Base-by-base conservation (phyloP, 352 stramenopile genomes). In the Phytophthora foliorum region DNA sequence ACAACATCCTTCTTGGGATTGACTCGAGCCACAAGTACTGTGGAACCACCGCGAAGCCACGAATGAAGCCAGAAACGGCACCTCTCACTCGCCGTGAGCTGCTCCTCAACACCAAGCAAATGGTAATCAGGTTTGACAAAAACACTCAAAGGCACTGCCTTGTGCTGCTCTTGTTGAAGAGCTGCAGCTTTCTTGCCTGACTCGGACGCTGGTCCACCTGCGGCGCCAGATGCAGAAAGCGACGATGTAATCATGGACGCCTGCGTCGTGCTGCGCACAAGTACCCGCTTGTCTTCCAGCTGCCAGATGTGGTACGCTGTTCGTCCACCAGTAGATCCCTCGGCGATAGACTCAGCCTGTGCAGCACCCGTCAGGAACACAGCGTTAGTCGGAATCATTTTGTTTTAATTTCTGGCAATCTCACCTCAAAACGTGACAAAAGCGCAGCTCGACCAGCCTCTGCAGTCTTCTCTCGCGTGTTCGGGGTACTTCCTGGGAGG, bases 61-160 rank as follows among this genome's bases (percentile, higher is more conserved):
- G 87, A 88, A 64, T 95, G 82, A 1, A 96, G 59, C 86, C 87
- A 93, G 48, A 92, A 82, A 1, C 74, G 74, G 17, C 79, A 80
- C 38, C 80, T 66, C 52, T 96, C 89, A 51, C 80, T 88, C 2
- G 63, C 63, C 16, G 84, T 88, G 21, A 95, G 55, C 60, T 82
- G 77, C 53, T 96, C 89, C 16, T 80, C 63, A 7, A 89, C 19
- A n/a, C 72, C 71, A 0, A 89, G 59, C 9, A 73, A 66, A 21
- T 77, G 71, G 29, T 90, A 84, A 61, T 96, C 87, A 8, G 84
- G 70, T 48, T 94, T 96, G 27, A 91, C 73, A 42, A 93, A 91
- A 3, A 96, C 52, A 10, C 82, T 91, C 46, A 92, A 61, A 0
- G 81, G 75, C 1, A 48, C 31, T n/a, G 54, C 59, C 11, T 9